Percentiles rank a stretch among this genome's conserved stretches.
These are phyloP conservation scores for Pichia cephalocereana DNA, from an alignment of 805 yeast species.

Conservation along the genomic window DNA sequence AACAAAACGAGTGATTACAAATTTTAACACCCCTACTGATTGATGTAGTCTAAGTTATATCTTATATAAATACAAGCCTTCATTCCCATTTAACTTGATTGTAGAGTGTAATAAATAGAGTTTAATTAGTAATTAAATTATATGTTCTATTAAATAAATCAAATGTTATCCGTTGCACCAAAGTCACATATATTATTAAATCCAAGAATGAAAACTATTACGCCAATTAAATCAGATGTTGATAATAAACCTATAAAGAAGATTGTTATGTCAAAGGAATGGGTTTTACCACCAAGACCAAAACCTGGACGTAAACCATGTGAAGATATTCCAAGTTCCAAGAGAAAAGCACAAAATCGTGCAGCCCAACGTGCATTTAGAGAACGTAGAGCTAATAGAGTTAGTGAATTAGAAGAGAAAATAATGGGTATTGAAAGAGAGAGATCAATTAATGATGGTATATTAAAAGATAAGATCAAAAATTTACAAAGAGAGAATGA, in stretches of 20 bases:
- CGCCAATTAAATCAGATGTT: background rate
- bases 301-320: constrained; percentile 44
- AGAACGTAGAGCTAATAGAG: constrained; percentile 76
- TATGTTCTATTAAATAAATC: background rate
- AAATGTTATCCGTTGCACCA: constrained; percentile 8
- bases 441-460: constrained; percentile 50
- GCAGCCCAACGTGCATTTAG: constrained; percentile 93
- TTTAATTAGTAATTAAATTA: no score
- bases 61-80: background rate
- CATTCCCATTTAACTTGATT: background rate
- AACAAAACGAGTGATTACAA: background rate
- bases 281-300: constrained; percentile 56
- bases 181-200: background rate
- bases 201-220: background rate
- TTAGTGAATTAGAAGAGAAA: constrained; percentile 67
- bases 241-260: constrained; percentile 28
- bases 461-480: constrained; percentile 42
- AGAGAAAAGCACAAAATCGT: constrained; percentile 83
- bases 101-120: no score
- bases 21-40: no score
- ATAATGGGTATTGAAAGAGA: constrained; percentile 60
- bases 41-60: background rate
- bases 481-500: constrained; percentile 38
- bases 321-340: constrained; percentile 70
- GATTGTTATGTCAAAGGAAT: constrained; percentile 49